Percentiles rank a stretch among this genome's conserved stretches.
Conservation (phyloP, 352 stramenopile genomes). For the Thalassiosira livingstoniorum region DNA sequence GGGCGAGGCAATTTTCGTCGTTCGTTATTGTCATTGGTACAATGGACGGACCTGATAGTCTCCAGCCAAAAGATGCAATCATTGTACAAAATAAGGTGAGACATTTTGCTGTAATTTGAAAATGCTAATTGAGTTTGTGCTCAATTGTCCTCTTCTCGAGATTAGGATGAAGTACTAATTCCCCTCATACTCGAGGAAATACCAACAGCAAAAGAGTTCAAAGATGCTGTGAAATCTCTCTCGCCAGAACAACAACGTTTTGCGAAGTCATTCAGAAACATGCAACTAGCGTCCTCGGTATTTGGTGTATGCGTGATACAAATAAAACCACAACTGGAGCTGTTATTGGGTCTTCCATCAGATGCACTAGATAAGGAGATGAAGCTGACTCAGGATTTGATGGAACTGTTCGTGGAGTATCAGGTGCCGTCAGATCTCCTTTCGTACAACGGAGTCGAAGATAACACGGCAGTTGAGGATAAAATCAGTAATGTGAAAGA, state of each 20-base stretch:
- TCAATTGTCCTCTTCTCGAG: not conserved
- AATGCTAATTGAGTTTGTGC: not conserved
- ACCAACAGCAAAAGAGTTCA: slow-evolving; percentile 85
- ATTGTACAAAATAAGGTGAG: slow-evolving; percentile 86
- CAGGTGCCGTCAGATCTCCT: slow-evolving; percentile 86
- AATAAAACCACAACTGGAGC: slow-evolving; percentile 73
- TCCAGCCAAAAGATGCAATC: slow-evolving; percentile 85
- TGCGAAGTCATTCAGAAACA: slow-evolving; percentile 76
- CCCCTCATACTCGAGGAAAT: slow-evolving; percentile 81
- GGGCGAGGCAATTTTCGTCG: slow-evolving; percentile 83
- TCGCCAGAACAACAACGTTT: slow-evolving; percentile 87
- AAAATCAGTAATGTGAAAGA: slow-evolving; percentile 70
- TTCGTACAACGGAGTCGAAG: slow-evolving; percentile 61
- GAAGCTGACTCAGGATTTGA: slow-evolving; percentile 81
- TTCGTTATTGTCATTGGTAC: slow-evolving; percentile 85
- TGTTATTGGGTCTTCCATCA: slow-evolving; percentile 53
- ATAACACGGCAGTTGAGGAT: slow-evolving; percentile 65
- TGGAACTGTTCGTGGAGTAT: slow-evolving; percentile 85
- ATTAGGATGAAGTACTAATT: slow-evolving; percentile 86
- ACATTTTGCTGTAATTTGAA: not conserved
- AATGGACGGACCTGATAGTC: slow-evolving; percentile 65
- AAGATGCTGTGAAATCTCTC: slow-evolving; percentile 83
- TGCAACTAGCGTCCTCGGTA: slow-evolving; percentile 80
- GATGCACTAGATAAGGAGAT: slow-evolving; percentile 80
- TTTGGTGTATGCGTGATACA: slow-evolving; percentile 68